Base-by-base conservation (phyloP, 306 rosid species). In the Vicia villosa region DNA sequence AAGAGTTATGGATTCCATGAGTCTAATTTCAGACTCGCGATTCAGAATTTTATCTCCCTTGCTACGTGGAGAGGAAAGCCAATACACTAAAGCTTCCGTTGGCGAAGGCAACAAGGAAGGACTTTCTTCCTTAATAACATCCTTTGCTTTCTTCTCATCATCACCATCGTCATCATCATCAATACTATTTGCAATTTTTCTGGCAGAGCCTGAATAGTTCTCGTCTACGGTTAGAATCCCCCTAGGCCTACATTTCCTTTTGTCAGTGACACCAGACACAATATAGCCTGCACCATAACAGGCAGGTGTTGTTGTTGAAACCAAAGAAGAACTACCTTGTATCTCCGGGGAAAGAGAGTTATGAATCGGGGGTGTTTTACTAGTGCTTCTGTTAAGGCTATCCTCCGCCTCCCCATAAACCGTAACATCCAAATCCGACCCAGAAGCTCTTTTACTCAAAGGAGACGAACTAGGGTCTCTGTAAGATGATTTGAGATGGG, bases 191-290 rank as follows among this genome's bases (percentile, higher is more conserved):
- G 66, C 68, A 72, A 66, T 43, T 50, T 61, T 74, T 73, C 81
- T 80, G 63, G 54, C 77, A 74, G 78, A 81, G 63, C 65, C 74
- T n/a, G 72, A 60, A 63, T 43, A 58, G 55, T 77, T 83, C 30
- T 81, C 88, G 58, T 83, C 91, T 2, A 86, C 85, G 43, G 79
- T 73, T 49, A 93, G 96, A 77, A 88, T 76, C 34, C 98, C 98
- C 76, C 84, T 86, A 17, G 96, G 89, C 77, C 83, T 89, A 74
- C 98, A 93, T 61, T 93, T 93, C 80, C 98, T 84, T 83, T 82
- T 90, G 76, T 90, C 96, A 62, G 85, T 56, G 63, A 88, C 82
- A 55, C 98, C 96, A 36, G 97, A 93, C 66, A 90, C 84, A 16
- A 89, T 77, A 74, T 86, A 80, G 10, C 98, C 96, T 38, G 96